Conservation (phyloP, 768 basidiomycete genomes). For the Tricholoma sp. region DNA sequence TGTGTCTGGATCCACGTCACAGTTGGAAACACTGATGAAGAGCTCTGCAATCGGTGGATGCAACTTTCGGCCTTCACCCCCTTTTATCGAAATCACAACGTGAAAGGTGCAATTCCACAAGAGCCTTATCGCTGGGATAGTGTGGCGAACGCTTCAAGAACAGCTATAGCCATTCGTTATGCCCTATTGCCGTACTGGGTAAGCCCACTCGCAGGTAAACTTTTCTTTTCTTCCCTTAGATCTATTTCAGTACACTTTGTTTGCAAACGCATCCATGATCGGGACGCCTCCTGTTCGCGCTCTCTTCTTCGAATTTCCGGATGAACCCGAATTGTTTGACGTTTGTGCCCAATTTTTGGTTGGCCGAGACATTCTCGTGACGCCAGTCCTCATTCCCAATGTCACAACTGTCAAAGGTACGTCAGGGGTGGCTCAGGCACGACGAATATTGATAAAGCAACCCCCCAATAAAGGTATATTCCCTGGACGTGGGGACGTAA, state of each 20-base stretch:
- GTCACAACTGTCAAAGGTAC: constrained; percentile 61
- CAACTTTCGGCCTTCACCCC: constrained; percentile 78
- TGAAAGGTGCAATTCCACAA: constrained; percentile 60
- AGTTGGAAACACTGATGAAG: constrained; percentile 69
- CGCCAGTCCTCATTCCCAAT: constrained; percentile 69
- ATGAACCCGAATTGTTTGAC: constrained; percentile 57
- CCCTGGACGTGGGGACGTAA: constrained; percentile 52
- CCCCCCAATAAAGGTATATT: constrained; percentile 43
- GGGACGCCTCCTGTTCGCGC: constrained; percentile 73
- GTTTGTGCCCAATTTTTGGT: constrained; percentile 70
- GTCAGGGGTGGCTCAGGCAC: background rate
- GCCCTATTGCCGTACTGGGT: constrained; percentile 78
- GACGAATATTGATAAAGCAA: background rate
- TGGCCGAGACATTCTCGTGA: constrained; percentile 66
- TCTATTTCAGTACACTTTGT: constrained; percentile 55
- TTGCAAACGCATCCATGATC: constrained; percentile 57
- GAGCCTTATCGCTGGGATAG: constrained; percentile 81
- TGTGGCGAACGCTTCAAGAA: constrained; percentile 68
- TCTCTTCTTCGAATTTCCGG: constrained; percentile 74
- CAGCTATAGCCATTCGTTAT: constrained; percentile 68
- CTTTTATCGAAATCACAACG: constrained; percentile 80
- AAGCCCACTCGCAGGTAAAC: constrained; percentile 17
- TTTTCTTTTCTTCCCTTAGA: constrained; percentile 1
- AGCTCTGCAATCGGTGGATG: constrained; percentile 84
- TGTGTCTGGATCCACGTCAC: background rate